Evolutionary conservation across 2,329 filamentous ascomycete genomes (phyloP).

Genomic region (Sporothrix variecibatus): DNA sequence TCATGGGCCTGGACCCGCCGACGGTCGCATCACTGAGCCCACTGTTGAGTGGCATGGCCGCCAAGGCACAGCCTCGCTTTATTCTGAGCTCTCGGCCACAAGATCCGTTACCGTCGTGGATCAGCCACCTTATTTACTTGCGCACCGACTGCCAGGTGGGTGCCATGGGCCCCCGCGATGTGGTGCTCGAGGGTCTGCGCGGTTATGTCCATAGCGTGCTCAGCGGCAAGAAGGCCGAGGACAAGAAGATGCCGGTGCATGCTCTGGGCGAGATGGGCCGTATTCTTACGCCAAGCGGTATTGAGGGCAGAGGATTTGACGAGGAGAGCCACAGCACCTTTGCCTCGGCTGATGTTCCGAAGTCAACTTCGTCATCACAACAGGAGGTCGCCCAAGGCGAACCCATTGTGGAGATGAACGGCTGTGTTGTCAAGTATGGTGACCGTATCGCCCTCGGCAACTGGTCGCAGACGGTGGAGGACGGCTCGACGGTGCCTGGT

Average conservation of each 20-base stretch:
- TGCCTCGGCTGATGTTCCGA: not conserved
- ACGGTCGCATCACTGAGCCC: constrained; percentile 72
- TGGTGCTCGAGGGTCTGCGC: constrained; percentile 59
- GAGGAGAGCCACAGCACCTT: constrained; percentile 29
- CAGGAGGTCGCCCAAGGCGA: constrained; percentile 52
- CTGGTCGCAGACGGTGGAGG: constrained; percentile 66
- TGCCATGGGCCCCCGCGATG: constrained; percentile 64
- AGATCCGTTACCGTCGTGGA: constrained; percentile 85
- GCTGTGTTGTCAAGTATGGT: constrained; percentile 79
- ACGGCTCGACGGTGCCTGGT: constrained; percentile 58
- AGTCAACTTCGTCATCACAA: constrained; percentile 29
- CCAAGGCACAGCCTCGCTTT: constrained; percentile 67
- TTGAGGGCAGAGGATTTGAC: constrained; percentile 42
- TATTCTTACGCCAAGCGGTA: constrained; percentile 45
- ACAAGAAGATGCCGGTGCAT: constrained; percentile 51
- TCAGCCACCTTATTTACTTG: constrained; percentile 78
- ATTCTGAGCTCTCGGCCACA: constrained; percentile 80
- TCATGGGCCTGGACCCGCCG: constrained; percentile 91
- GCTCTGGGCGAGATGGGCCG: constrained; percentile 54
- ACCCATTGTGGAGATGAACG: constrained; percentile 81
- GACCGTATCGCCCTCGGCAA: constrained; percentile 76
- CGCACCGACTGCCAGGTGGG: constrained; percentile 66
- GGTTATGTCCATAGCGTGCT: constrained; percentile 52
- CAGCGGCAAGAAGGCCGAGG: constrained; percentile 47
- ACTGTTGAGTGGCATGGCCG: constrained; percentile 68